Percentiles rank a stretch among this genome's conserved stretches.
phyloP scores from a whole-genome alignment of 129 eudicot species.

The Smallanthus sonchifolius region DNA sequence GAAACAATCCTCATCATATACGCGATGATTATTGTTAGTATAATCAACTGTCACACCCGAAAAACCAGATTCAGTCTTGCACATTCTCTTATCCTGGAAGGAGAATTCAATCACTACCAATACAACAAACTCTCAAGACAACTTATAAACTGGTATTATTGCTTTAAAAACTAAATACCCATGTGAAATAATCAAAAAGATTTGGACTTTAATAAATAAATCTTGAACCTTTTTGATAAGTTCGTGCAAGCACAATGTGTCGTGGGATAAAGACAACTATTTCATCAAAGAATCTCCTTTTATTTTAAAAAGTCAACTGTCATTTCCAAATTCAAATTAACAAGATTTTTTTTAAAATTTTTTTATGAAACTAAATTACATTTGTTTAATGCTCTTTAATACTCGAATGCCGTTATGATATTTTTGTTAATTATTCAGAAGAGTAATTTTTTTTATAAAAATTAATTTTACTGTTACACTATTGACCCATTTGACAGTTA shows the following conservation, averaged over 20 bases:
- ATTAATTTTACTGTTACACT: constrained; percentile 17
- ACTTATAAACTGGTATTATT: neutral
- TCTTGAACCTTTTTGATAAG: constrained; percentile 8
- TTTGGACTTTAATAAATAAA: neutral
- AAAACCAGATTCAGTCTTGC: constrained; percentile 33
- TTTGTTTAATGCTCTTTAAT: constrained; percentile 19
- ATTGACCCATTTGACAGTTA: constrained; percentile 2
- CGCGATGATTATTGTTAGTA: constrained; percentile 3
- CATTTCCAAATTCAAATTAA: constrained; percentile 1
- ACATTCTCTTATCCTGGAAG: constrained; percentile 44
- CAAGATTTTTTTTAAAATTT: neutral
- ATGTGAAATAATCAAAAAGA: neutral
- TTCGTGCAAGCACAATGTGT: constrained; percentile 18
- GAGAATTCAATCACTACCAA: neutral
- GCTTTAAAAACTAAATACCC: neutral
- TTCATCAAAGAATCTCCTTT: too few species aligned
- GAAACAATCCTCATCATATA: constrained; percentile 28
- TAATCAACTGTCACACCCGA: constrained; percentile 31
- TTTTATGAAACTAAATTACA: constrained; percentile 5
- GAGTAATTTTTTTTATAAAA: neutral
- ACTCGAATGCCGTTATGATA: constrained; percentile 16
- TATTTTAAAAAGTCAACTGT: constrained; percentile 1
- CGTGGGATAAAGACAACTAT: neutral
- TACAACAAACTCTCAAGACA: neutral
- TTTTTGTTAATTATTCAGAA: neutral